Conservation (phyloP, 257 asterid species). For the Cynanchum wilfordii region DNA sequence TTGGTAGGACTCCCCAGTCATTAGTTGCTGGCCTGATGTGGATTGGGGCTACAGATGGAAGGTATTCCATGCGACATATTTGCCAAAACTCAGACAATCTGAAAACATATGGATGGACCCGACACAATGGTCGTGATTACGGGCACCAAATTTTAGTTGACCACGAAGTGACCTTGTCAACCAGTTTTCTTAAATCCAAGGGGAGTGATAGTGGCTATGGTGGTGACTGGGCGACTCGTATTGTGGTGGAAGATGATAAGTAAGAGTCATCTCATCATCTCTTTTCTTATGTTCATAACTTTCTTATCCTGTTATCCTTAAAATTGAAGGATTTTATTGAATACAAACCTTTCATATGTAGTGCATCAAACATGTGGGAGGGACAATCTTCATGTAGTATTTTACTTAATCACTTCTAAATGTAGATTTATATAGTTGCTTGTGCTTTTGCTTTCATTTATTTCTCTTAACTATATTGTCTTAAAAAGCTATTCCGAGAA, state of each 20-base stretch:
- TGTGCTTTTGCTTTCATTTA: neutral
- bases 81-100: constrained; percentile 92
- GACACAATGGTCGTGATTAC: constrained; percentile 90
- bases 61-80: constrained; percentile 77
- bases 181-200: constrained; percentile 77
- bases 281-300: constrained; percentile 23
- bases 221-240: constrained; percentile 93
- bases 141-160: constrained; percentile 83
- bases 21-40: constrained; percentile 96
- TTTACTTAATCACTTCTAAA: neutral
- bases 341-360: neutral
- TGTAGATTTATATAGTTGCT: neutral
- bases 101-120: constrained; percentile 83
- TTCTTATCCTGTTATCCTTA: constrained; percentile 2
- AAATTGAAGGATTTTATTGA: neutral
- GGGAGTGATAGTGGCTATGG: constrained; percentile 86
- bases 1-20: constrained; percentile 82
- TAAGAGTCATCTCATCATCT: constrained; percentile 32
- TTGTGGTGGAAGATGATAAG: constrained; percentile 65
- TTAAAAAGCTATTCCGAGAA: neutral
- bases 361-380: neutral
- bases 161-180: constrained; percentile 63
- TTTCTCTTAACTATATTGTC: neutral
- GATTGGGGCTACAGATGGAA: constrained; percentile 84
- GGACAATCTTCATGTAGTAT: neutral